Evolutionary conservation across 495 filamentous ascomycete genomes (phyloP).

Genomic region (Penicillium riverlandense): DNA sequence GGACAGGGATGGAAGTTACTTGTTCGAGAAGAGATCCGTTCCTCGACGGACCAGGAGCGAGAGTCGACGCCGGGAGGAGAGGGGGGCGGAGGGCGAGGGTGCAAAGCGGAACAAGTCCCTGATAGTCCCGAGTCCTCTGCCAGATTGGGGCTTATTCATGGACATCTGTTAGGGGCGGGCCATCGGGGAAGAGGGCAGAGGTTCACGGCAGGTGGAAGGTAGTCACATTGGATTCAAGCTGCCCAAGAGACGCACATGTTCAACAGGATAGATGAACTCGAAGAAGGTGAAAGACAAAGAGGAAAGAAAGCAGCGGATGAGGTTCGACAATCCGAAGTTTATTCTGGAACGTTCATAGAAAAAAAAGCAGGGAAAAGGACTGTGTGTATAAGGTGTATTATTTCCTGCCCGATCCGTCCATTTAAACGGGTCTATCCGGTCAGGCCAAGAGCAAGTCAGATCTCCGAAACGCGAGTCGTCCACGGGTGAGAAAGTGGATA

Average conservation of each 20-base stretch:
- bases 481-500: slow-evolving; percentile 16
- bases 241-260: slow-evolving; percentile 26
- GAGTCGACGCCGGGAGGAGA: slow-evolving; percentile 25
- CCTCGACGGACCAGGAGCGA: slow-evolving; percentile 35
- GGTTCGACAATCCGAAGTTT: slow-evolving; percentile 9
- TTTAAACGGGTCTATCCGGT: slow-evolving; percentile 27
- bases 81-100: slow-evolving; percentile 21
- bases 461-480: slow-evolving; percentile 5
- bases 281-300: slow-evolving; percentile 1
- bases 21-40: slow-evolving; percentile 30
- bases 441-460: slow-evolving; percentile 17
- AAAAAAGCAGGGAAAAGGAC: slow-evolving; percentile 6
- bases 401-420: slow-evolving; percentile 7
- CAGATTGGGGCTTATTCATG: slow-evolving; percentile 29
- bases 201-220: slow-evolving; percentile 2
- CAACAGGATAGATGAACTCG: neutral
- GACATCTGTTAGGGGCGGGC: slow-evolving; percentile 32
- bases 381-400: slow-evolving; percentile 13
- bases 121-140: slow-evolving; percentile 30
- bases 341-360: slow-evolving; percentile 23
- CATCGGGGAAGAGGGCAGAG: slow-evolving; percentile 14
- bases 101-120: slow-evolving; percentile 31
- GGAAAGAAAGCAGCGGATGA: slow-evolving; percentile 1
- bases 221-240: slow-evolving; percentile 8
- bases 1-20: slow-evolving; percentile 24